Conservation (phyloP, 2,329 filamentous ascomycete species). For the Coniochaeta pulveracea region DNA sequence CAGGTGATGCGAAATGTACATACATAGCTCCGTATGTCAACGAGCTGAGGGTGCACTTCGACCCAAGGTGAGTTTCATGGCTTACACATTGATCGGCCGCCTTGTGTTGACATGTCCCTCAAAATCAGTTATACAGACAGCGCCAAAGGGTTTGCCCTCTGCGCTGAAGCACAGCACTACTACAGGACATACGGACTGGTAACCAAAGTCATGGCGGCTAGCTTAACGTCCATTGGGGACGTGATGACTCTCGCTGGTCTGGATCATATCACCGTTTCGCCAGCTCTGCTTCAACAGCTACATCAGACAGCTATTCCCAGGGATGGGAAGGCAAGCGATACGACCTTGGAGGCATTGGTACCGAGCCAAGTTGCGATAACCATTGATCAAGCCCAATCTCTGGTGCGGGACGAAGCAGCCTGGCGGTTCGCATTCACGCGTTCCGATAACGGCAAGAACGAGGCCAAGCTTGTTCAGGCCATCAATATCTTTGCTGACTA, state of each 20-base stretch:
- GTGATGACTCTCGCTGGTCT: constrained; percentile 46
- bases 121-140: constrained; percentile 35
- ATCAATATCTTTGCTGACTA: constrained; percentile 47
- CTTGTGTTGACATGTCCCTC: too few relatives aligned
- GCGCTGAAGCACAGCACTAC: constrained; percentile 38
- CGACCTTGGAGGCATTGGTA: too few relatives aligned
- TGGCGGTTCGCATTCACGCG: constrained; percentile 40
- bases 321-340: constrained; percentile 13
- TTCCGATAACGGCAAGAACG: constrained; percentile 31
- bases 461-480: constrained; percentile 40
- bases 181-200: constrained; percentile 27
- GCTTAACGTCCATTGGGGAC: constrained; percentile 44
- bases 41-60: constrained; percentile 51
- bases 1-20: constrained; percentile 43
- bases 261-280: constrained; percentile 47
- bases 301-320: too few relatives aligned
- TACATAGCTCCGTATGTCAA: constrained; percentile 59
- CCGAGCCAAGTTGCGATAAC: too few relatives aligned
- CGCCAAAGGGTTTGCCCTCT: constrained; percentile 37
- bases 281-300: constrained; percentile 36
- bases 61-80: constrained; percentile 27
- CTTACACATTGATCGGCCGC: too few relatives aligned
- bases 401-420: constrained; percentile 27
- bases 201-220: constrained; percentile 44
- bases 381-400: constrained; percentile 8